A percentile compares a stretch with the other conserved stretches of the same genome.
Evolutionary conservation across 1,284 basidiomycete species (phyloP).

Genomic region (Ceratobasidium sp.): DNA sequence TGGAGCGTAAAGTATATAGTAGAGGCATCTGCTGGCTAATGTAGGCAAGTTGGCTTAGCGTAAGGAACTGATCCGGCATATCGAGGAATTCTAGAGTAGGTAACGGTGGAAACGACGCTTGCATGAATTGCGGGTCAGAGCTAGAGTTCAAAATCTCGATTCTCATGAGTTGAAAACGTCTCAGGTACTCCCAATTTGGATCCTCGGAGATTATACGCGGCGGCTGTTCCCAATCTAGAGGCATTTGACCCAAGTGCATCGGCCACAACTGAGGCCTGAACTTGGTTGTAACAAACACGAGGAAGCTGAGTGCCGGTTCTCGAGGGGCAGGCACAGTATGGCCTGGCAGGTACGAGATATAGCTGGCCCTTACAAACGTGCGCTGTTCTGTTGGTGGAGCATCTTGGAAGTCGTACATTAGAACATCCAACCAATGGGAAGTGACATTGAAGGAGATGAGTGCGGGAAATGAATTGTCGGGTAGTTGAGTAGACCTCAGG

Average conservation of each 20-base stretch:
- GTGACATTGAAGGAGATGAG: background rate
- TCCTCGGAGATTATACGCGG: too few species aligned
- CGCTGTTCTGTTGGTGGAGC: background rate
- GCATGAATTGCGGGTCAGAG: background rate
- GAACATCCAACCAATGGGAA: background rate
- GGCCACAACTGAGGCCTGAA: background rate
- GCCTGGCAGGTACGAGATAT: too few species aligned
- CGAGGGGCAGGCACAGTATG: too few species aligned
- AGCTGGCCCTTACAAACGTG: too few species aligned
- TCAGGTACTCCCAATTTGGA: too few species aligned
- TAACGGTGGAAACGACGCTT: background rate
- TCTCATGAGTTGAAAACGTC: too few species aligned
- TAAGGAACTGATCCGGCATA: background rate
- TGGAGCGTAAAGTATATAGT: background rate
- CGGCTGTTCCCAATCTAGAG: too few species aligned
- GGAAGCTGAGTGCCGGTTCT: too few species aligned
- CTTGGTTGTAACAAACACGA: too few species aligned
- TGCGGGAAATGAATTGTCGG: conserved; percentile 1
- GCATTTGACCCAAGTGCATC: too few species aligned
- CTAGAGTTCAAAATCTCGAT: too few species aligned
- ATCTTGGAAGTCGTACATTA: background rate
- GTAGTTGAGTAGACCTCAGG: background rate
- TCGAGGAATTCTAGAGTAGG: background rate
- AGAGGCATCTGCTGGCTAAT: background rate
- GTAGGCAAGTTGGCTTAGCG: background rate